Percentiles rank a stretch among this genome's conserved stretches.
Evolutionary conservation across 371 early-diverging fungal species (phyloP).

Genomic region (Mortierella sp.): DNA sequence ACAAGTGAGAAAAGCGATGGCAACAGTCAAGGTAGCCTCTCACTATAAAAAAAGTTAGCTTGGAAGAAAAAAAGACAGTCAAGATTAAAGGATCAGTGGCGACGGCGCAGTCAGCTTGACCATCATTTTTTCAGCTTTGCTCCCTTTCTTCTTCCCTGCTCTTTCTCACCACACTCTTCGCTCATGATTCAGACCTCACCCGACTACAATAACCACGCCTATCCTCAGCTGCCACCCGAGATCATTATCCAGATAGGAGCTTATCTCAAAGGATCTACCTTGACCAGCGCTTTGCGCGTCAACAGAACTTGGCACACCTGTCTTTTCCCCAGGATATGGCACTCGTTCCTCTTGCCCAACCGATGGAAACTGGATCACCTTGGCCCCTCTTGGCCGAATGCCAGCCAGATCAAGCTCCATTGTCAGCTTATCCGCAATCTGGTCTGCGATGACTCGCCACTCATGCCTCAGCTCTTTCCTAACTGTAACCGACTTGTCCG

Average conservation of each 20-base stretch:
- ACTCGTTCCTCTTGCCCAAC: conserved; percentile 7
- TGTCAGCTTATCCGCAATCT: conserved; percentile 17
- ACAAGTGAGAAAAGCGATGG: neutral
- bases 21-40: neutral
- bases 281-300: conserved; percentile 16
- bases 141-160: neutral
- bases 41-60: no score
- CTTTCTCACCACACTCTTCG: neutral
- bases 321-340: conserved; percentile 12
- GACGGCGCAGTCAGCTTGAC: no score
- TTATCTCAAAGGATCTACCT: conserved; percentile 5
- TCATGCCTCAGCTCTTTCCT: conserved; percentile 10
- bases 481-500: conserved; percentile 9
- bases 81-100: neutral
- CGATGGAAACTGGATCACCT: conserved; percentile 5
- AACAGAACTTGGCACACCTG: conserved; percentile 14
- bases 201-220: neutral
- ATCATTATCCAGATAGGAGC: conserved; percentile 13
- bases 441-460: conserved; percentile 7
- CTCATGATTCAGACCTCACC: neutral
- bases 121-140: no score
- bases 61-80: neutral
- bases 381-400: neutral
- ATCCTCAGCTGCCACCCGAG: conserved; percentile 15
- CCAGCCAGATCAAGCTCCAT: conserved; percentile 1